Evolutionary conservation across 192 early-diverging fungal genomes (phyloP), one percentile per base, ranked within the genome.

Genomic region (Rhizophagus clarus): DNA sequence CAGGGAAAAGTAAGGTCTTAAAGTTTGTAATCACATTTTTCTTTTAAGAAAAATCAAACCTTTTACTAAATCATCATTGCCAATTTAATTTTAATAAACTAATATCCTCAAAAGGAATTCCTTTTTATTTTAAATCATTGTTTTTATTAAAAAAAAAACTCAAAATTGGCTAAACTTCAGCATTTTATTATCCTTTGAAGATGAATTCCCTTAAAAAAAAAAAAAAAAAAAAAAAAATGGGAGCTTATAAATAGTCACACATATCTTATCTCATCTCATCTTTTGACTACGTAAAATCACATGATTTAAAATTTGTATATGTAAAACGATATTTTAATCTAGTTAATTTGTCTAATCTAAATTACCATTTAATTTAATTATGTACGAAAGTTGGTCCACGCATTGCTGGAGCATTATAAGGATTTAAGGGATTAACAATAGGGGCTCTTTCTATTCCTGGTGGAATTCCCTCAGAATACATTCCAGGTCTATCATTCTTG

Each of bases 401-500:
- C 77, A 79, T 79, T n/a, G 67, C 67, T 32, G 77, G 77, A 26
- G 77, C 77, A 70, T 51, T 71, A 24, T 70, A 79, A 37, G 77
- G 77, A 70, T 79, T 79, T 37, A 79, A 79, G 12, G 77, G 77
- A 60, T 79, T 79, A 42, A 47, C 77, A 31, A 79, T 79, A 26
- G 77, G 77, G 34, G 67, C 28, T 67, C 77, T 63, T 37, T 79
- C 77, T 26, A 79, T 60, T 12, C 77, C 77, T 0, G 77, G 77
- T 60, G 77, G 77, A n/a, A 79, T 31, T 45, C 77, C 77, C 60
- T 79, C 77, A 29, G 77, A 68, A 24, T 79, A 79, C 40, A 68
- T 61, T 15, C 77, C 67, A 24, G 77, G 68, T 34, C 77, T 83
- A 61, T 90, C 90, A 49, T 88, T 88, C 81, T 94, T 95, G 84